phyloP scores from a whole-genome alignment of 1,284 basidiomycete species.

The Pseudozyma thailandica region DNA sequence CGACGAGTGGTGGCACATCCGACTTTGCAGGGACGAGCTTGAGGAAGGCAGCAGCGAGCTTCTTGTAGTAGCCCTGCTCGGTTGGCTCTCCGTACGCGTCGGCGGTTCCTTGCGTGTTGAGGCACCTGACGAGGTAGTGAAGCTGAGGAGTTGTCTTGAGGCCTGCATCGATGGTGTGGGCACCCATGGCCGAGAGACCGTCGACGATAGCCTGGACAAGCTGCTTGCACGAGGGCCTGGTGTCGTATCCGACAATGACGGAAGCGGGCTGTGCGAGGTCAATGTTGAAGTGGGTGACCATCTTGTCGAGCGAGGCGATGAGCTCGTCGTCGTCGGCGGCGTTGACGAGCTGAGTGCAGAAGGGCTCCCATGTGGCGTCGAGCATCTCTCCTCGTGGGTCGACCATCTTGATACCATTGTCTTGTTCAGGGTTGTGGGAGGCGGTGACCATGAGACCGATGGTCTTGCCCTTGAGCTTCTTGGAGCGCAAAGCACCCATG shows the following conservation, averaged over 20 bases:
- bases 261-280: conserved; percentile 81
- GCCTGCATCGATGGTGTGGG: conserved; percentile 72
- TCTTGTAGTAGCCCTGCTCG: conserved; percentile 85
- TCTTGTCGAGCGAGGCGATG: conserved; percentile 75
- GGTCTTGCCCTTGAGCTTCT: conserved; percentile 85
- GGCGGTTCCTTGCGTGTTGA: conserved; percentile 81
- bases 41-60: conserved; percentile 86
- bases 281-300: conserved; percentile 79
- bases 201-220: conserved; percentile 86
- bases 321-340: conserved; percentile 80
- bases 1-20: conserved; percentile 73
- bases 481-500: conserved; percentile 88
- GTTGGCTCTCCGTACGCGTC: conserved; percentile 83
- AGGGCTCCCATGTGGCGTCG: conserved; percentile 89
- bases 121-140: conserved; percentile 91
- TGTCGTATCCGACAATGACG: conserved; percentile 92
- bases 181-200: conserved; percentile 78
- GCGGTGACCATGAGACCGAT: conserved; percentile 99
- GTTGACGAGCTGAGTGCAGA: conserved; percentile 91
- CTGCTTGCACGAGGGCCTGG: conserved; percentile 84
- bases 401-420: conserved; percentile 98
- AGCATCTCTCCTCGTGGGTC: conserved; percentile 99
- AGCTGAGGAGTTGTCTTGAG: conserved; percentile 93
- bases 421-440: conserved; percentile 95
- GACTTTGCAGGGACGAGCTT: conserved; percentile 74